phyloP scores from a whole-genome alignment of 306 rosid species.

The Ammopiptanthus mongolicus region DNA sequence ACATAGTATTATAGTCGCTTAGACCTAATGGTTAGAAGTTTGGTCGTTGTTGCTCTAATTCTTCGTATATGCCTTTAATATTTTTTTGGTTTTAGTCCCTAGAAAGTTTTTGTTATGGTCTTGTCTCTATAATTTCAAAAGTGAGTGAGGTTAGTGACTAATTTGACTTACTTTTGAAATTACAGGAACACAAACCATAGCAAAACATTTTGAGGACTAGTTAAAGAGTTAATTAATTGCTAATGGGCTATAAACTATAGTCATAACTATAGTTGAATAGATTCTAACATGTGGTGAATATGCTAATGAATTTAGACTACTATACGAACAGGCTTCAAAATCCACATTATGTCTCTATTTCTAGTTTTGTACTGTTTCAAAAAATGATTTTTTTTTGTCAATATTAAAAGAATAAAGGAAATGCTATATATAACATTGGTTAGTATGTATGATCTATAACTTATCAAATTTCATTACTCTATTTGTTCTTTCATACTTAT shows the following conservation, averaged over 20 bases:
- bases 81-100: too few species aligned
- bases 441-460: background rate
- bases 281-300: background rate
- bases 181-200: too few species aligned
- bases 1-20: too few species aligned
- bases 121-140: too few species aligned
- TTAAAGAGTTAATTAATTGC: background rate
- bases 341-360: background rate
- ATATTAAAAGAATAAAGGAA: background rate
- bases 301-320: background rate
- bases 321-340: background rate
- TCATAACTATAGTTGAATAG: background rate
- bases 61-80: too few species aligned
- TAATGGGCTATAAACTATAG: background rate
- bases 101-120: too few species aligned
- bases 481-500: background rate
- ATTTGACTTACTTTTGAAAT: too few species aligned
- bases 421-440: background rate
- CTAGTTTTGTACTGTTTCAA: too few species aligned
- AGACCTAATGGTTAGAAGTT: too few species aligned
- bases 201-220: background rate
- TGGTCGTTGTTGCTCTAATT: too few species aligned
- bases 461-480: background rate
- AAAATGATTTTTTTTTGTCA: background rate
- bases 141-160: too few species aligned